A percentile compares a stretch with the other conserved stretches of the same genome.
phyloP scores from a whole-genome alignment of 306 rosid species.

The Potentilla sterilis region DNA sequence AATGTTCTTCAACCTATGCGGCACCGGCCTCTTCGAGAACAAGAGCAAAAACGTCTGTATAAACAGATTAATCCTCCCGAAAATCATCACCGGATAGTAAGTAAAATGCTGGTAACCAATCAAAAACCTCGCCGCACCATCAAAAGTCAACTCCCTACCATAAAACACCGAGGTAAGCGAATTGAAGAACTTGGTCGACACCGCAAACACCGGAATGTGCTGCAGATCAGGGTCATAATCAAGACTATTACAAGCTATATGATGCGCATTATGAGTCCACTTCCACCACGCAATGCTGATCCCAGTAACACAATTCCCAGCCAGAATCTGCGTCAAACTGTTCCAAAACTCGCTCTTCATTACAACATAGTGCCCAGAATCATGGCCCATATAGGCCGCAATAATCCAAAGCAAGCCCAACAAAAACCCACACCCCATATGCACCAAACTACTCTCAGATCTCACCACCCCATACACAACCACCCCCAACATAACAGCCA shows the following conservation, averaged over 20 bases:
- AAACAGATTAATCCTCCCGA: constrained; percentile 33
- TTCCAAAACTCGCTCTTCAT: constrained; percentile 28
- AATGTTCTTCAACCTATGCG: constrained; percentile 29
- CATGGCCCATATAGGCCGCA: constrained; percentile 41
- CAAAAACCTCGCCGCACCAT: constrained; percentile 31
- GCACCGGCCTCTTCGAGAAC: constrained; percentile 22
- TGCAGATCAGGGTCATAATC: constrained; percentile 43
- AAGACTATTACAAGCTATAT: constrained; percentile 41
- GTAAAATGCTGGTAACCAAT: constrained; percentile 39
- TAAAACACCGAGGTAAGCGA: constrained; percentile 33
- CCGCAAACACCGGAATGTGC: constrained; percentile 41
- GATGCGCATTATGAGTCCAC: constrained; percentile 48
- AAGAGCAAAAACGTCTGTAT: constrained; percentile 37
- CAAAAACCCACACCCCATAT: constrained; percentile 24
- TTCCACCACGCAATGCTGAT: constrained; percentile 53
- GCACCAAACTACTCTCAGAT: constrained; percentile 36
- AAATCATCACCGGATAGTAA: constrained; percentile 39
- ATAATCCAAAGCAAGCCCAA: constrained; percentile 37
- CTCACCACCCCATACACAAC: constrained; percentile 35
- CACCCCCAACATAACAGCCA: constrained; percentile 14
- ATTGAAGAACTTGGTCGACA: constrained; percentile 13
- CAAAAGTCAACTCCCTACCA: constrained; percentile 32
- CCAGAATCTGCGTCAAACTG: constrained; percentile 30
- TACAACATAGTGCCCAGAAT: constrained; percentile 35
- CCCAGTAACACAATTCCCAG: constrained; percentile 40